phyloP scores from a whole-genome alignment of 148 eudicot genomes.

The Fallopia convolvulus region DNA sequence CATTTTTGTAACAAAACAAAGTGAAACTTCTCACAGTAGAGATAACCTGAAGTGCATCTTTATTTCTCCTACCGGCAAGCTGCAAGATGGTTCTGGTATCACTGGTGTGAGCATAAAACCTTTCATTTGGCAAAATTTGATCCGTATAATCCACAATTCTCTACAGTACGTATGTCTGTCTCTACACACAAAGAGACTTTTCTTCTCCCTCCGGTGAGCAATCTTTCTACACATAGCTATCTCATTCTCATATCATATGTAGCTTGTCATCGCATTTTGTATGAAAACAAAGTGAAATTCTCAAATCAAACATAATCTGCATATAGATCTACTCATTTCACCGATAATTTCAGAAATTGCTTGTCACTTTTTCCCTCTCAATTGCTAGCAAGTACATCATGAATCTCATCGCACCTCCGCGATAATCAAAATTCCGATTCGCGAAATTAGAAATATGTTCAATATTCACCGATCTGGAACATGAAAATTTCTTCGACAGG shows the following conservation, averaged over 20 bases:
- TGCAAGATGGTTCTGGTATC: background rate
- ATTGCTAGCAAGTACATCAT: background rate
- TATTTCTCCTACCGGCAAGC: background rate
- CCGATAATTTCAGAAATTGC: background rate
- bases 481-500: background rate
- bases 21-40: no score
- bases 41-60: no score
- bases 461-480: background rate
- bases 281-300: background rate
- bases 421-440: background rate
- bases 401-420: background rate
- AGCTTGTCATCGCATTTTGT: background rate
- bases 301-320: background rate
- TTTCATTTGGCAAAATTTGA: background rate
- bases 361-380: background rate
- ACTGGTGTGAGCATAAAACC: background rate
- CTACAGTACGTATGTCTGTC: no score
- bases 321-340: background rate
- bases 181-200: no score
- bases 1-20: background rate
- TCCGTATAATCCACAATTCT: no score
- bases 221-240: no score
- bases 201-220: no score
- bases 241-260: no score
- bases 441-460: background rate